Percentiles rank a stretch among this genome's conserved stretches.
Conservation (phyloP, 306 rosid genomes). For the Pterocarpus macrocarpus region DNA sequence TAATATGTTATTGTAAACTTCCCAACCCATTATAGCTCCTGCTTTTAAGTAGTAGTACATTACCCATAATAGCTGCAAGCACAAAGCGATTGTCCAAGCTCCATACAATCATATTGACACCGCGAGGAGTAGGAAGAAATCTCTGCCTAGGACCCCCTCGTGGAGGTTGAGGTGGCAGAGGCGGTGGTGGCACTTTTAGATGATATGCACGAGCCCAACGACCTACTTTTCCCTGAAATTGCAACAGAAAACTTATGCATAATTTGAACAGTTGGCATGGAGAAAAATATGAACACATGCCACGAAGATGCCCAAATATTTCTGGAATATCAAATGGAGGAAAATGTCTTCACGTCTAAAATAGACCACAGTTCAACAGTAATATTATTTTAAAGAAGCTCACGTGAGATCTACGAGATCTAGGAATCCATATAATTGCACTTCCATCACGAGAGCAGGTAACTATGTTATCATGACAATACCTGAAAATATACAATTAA, state of each 20-base stretch:
- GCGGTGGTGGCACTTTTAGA: conserved; percentile 92
- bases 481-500: conserved; percentile 64
- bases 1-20: conserved; percentile 4
- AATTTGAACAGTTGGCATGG: conserved; percentile 15
- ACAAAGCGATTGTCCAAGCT: conserved; percentile 95
- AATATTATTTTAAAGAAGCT: conserved; percentile 54
- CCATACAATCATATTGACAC: conserved; percentile 95
- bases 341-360: conserved; percentile 37
- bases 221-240: conserved; percentile 79
- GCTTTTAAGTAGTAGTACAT: conserved; percentile 37
- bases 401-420: conserved; percentile 90
- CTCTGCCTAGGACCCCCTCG: conserved; percentile 95
- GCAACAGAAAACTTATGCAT: conserved; percentile 29
- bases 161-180: conserved; percentile 90
- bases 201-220: conserved; percentile 96
- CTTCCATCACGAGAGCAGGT: conserved; percentile 98
- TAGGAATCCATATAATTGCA: conserved; percentile 96
- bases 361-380: conserved; percentile 39
- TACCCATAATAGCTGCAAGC: conserved; percentile 98
- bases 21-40: conserved; percentile 6
- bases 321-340: conserved; percentile 34
- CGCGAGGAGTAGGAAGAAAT: conserved; percentile 90
- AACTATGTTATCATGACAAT: conserved; percentile 88
- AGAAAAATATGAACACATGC: conserved; percentile 28
- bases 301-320: conserved; percentile 29